A percentile compares a stretch with the other conserved stretches of the same genome.
Conservation (phyloP, 192 early-diverging fungal genomes). For the Dissophora globulifera region DNA sequence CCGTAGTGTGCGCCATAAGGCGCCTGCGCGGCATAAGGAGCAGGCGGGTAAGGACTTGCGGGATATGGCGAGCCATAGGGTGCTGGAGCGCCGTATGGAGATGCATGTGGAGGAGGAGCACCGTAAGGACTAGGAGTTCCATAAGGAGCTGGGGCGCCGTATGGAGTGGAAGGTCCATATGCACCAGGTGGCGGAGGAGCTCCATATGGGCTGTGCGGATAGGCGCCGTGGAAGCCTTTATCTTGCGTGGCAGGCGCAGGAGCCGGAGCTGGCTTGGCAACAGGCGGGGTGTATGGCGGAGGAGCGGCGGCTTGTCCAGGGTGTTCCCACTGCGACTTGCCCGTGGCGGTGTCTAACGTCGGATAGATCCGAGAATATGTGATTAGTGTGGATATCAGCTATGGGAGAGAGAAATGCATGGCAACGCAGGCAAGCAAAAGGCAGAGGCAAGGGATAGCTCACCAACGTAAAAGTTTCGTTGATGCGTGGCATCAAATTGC, state of each 20-base stretch:
- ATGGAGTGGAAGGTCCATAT: not conserved
- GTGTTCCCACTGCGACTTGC: constrained; percentile 48
- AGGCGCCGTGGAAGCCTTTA: constrained; percentile 16
- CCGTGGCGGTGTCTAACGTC: constrained; percentile 44
- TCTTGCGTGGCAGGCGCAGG: constrained; percentile 11
- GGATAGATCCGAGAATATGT: no score
- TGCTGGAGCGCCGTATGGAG: constrained; percentile 5
- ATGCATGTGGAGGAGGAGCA: constrained; percentile 2
- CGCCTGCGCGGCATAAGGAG: constrained; percentile 11
- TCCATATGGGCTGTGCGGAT: constrained; percentile 1
- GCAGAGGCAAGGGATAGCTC: constrained; percentile 5
- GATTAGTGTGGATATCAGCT: no score
- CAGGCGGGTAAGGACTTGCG: not conserved
- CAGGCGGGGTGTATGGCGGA: constrained; percentile 23
- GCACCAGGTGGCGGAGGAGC: not conserved
- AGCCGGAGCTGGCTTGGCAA: not conserved
- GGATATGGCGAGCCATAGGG: constrained; percentile 27
- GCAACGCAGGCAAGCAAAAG: no score
- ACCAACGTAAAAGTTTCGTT: constrained; percentile 49
- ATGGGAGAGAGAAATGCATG: no score
- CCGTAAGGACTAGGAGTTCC: constrained; percentile 16
- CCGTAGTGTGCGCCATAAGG: constrained; percentile 6
- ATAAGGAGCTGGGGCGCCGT: constrained; percentile 5
- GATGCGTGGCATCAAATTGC: constrained; percentile 41
- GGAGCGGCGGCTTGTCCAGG: constrained; percentile 7